Conservation (phyloP, 495 filamentous ascomycete species). For the Alectoria sarmentosa region DNA sequence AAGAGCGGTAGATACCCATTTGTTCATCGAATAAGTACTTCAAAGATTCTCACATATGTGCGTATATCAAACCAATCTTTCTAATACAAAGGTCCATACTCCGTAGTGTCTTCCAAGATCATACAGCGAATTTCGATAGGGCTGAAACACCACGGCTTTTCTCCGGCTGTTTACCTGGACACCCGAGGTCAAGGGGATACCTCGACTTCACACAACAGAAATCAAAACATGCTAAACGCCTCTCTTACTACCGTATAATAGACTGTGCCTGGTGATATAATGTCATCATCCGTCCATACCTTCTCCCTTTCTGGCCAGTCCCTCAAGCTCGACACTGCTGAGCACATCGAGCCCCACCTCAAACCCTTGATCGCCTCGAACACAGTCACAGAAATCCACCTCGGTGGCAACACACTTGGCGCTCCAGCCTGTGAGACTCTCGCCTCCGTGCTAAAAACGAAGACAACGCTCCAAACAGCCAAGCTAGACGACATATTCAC, state of each 20-base stretch:
- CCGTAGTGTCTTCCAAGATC: too few relatives aligned
- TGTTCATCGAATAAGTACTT: not conserved
- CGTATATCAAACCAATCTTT: too few relatives aligned
- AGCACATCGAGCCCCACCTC: slow-evolving; percentile 81
- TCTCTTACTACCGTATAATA: too few relatives aligned
- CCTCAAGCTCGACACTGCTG: slow-evolving; percentile 82
- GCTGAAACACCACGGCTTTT: not conserved
- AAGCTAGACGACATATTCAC: slow-evolving; percentile 98
- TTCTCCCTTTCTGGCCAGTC: slow-evolving; percentile 88
- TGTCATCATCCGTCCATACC: slow-evolving; percentile 63
- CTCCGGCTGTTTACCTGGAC: not conserved
- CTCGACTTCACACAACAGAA: not conserved
- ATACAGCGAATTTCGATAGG: not conserved
- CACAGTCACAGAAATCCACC: slow-evolving; percentile 72
- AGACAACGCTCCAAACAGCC: slow-evolving; percentile 74
- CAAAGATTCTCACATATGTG: not conserved
- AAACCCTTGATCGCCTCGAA: slow-evolving; percentile 59
- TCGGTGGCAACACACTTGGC: slow-evolving; percentile 87
- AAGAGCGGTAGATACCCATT: slow-evolving; percentile 1
- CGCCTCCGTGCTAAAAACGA: slow-evolving; percentile 68
- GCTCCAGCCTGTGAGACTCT: slow-evolving; percentile 79
- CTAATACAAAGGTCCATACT: too few relatives aligned
- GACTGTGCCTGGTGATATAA: slow-evolving; percentile 33
- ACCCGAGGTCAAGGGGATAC: not conserved
- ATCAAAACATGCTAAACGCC: not conserved